Base-by-base conservation (phyloP, 2,329 filamentous ascomycete species). In the Aspergillus nomiae region DNA sequence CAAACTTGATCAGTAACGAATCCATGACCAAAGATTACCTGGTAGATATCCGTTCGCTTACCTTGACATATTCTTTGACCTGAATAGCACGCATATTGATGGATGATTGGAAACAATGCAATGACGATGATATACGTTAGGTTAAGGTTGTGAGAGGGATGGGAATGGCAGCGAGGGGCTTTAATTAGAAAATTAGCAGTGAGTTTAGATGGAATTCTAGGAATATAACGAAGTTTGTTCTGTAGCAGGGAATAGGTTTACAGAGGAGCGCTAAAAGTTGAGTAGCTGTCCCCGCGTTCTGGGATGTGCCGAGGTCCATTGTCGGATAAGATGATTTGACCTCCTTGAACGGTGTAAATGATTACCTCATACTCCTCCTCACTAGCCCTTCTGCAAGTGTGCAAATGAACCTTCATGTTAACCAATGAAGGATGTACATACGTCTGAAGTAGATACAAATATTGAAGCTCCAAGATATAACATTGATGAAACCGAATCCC, bases 31-130 rank as follows among this genome's bases (percentile, higher is more conserved):
- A 51, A 12, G 3, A 19, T 32, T 19, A 50, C 1, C 14, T 32
- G 48, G 6, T n/a, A 51, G n/a, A 32, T 9, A 19, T 12, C 11
- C 9, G 28, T 5, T 45, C 36, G 32, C 56, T 28, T 81, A 90
- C 90, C 82, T 91, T 89, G 78, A 92, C 88, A 73, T 92, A 92
- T 84, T 91, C 81, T 68, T 83, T 86, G 62, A 93, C 80, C 76
- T 92, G 87, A 62, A 93, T 92, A 71, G 87, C 92, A 70, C 87
- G 88, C 91, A 94, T 94, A 58, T 67, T 88, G 71, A n/a, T 21
- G 1, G 50, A 30, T 36, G 24, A 24, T 28, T 36, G 43, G 43
- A 30, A 46, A 16, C 46, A 43, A 55, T 30, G 46, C 24, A 28
- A 50, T 51, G 5, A 38, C 53, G 48, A 38, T 32, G 34, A 19